phyloP scores from a whole-genome alignment of 345 rosid species.

The Trapa bicornis region DNA sequence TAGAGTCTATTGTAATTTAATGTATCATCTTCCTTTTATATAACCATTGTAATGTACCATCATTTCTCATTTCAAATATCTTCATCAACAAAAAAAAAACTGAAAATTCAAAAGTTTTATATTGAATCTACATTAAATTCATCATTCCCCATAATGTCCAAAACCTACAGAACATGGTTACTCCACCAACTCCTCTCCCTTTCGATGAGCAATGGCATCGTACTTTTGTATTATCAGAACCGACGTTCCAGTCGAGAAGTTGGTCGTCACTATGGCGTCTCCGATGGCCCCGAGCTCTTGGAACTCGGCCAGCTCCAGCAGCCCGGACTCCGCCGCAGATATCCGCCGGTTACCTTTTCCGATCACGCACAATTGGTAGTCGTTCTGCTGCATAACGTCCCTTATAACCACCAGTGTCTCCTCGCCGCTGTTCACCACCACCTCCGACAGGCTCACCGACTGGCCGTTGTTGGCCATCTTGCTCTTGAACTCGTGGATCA shows the following conservation, averaged over 20 bases:
- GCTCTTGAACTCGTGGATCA: slow-evolving; percentile 22
- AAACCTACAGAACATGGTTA: not conserved
- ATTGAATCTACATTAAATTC: too few species aligned
- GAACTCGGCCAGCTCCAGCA: slow-evolving; percentile 33
- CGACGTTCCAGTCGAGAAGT: slow-evolving; percentile 34
- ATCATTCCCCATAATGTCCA: too few species aligned
- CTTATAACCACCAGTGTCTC: slow-evolving; percentile 13
- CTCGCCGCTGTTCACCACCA: slow-evolving; percentile 19
- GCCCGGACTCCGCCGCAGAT: slow-evolving; percentile 23
- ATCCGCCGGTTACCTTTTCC: slow-evolving; percentile 20
- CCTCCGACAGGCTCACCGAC: slow-evolving; percentile 9
- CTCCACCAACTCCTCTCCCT: not conserved
- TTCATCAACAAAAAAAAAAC: too few species aligned
- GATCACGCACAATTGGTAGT: slow-evolving; percentile 20
- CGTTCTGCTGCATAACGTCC: slow-evolving; percentile 10
- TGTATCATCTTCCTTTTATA: too few species aligned
- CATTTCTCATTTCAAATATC: too few species aligned
- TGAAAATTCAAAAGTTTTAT: too few species aligned
- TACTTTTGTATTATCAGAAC: slow-evolving; percentile 56
- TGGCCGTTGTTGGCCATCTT: not conserved
- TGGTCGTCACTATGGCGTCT: slow-evolving; percentile 29
- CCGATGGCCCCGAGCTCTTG: slow-evolving; percentile 54
- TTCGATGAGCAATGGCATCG: not conserved
- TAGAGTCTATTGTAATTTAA: too few species aligned
- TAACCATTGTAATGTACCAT: too few species aligned